Evolutionary conservation across 768 basidiomycete species (phyloP), one percentile per base, ranked within the genome.

Genomic region (Mycena amicta): DNA sequence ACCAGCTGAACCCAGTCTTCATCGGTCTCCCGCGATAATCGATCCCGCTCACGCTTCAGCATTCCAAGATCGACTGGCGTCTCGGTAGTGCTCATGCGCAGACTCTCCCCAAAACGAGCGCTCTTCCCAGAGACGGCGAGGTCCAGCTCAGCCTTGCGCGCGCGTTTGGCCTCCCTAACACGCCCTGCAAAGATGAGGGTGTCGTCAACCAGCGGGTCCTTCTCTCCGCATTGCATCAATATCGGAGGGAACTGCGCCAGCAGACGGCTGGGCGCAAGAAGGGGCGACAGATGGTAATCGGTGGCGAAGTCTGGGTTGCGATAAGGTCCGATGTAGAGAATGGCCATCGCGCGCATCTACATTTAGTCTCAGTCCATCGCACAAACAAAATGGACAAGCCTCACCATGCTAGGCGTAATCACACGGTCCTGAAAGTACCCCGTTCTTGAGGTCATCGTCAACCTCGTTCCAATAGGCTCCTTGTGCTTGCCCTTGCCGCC

Each of bases 291-390:
- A 75, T 93, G 89, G 74, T 98, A 98, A 77, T 99, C 95, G 18
- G 89, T 90, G 55, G 86, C 84, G 71, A 99, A 95, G 72, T 98
- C 95, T 5, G 97, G 97, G 70, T 93, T 90, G 52, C 88, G 89
- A 67, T 92, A 85, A 1, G 97, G 96, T 1, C 96, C 96, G 58
- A 99, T 90, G 75, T 97, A 97, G 62, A 96, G 76, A 68, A 97
- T 95, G 3, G 96, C 96, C 97, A 99, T 99, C 0, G 96, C 95
- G 31, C 97, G 92, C 93, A 98, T 98, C 96, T 98, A 66, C n/a
- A 43, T 56, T n/a, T n/a, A n/a, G n/a, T n/a, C n/a, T n/a, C n/a
- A n/a, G n/a, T n/a, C n/a, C n/a, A n/a, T n/a, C n/a, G n/a, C n/a
- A n/a, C n/a, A n/a, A n/a, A n/a, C n/a, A n/a, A n/a, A n/a, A n/a